Conservation (phyloP, 2,329 filamentous ascomycete species). For the Aspergillus nomiae region DNA sequence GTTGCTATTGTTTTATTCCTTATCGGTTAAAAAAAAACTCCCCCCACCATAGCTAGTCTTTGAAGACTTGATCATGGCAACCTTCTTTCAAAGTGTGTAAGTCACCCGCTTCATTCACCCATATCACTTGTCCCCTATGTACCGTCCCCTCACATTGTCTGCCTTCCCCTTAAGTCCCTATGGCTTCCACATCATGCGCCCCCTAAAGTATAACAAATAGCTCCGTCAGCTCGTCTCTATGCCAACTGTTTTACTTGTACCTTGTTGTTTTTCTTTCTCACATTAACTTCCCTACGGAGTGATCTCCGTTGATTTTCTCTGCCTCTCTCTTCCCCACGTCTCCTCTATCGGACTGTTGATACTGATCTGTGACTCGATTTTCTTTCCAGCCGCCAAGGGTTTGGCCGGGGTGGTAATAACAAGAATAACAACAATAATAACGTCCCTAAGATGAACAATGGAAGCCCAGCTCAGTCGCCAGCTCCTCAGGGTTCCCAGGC, state of each 20-base stretch:
- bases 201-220: conserved; percentile 1
- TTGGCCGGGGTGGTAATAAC: conserved; percentile 51
- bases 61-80: conserved; percentile 41
- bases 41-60: background rate
- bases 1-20: conserved; percentile 9
- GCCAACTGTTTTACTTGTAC: background rate
- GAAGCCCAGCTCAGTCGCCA: conserved; percentile 33
- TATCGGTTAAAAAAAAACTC: background rate
- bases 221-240: background rate
- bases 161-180: conserved; percentile 26
- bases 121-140: conserved; percentile 15
- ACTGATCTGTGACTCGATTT: conserved; percentile 30
- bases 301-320: background rate
- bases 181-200: conserved; percentile 7
- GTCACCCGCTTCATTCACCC: conserved; percentile 25
- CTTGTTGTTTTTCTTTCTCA: conserved; percentile 7
- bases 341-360: conserved; percentile 15
- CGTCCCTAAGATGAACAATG: conserved; percentile 43
- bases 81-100: conserved; percentile 55
- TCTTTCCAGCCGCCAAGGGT: conserved; percentile 48
- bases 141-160: conserved; percentile 21
- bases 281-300: background rate
- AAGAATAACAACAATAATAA: conserved; percentile 42
- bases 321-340: conserved; percentile 10
- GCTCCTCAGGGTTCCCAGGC: conserved; percentile 31